Evolutionary conservation across 2,329 filamentous ascomycete genomes (phyloP).

Genomic region (Dothideomycetidae sp.): DNA sequence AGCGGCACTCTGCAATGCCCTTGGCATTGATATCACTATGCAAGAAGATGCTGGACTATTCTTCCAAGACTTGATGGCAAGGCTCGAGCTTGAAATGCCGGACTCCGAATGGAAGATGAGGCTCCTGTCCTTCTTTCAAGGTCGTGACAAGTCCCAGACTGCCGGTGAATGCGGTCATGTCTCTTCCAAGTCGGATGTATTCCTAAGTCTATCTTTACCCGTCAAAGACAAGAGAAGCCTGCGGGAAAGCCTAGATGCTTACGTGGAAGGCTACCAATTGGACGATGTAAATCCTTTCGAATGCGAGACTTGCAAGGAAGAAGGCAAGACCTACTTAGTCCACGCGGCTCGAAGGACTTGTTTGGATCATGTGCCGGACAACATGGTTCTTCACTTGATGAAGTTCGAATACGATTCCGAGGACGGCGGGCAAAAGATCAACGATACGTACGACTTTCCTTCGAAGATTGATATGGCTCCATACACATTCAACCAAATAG

Average conservation of each 20-base stretch:
- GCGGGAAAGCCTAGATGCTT: conserved; percentile 81
- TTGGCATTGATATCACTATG: conserved; percentile 71
- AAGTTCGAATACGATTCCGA: conserved; percentile 67
- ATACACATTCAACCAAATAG: conserved; percentile 78
- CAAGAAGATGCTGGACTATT: conserved; percentile 99
- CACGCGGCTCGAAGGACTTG: conserved; percentile 47
- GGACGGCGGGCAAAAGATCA: conserved; percentile 78
- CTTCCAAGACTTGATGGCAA: conserved; percentile 83
- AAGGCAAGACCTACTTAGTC: conserved; percentile 10
- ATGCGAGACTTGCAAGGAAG: conserved; percentile 70
- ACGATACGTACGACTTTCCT: conserved; percentile 87
- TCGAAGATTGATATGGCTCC: conserved; percentile 69
- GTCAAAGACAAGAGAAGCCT: conserved; percentile 82
- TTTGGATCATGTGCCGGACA: conserved; percentile 81
- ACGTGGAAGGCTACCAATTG: conserved; percentile 91
- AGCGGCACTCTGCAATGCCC: conserved; percentile 53
- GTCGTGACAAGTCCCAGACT: conserved; percentile 84
- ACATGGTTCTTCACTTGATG: conserved; percentile 90
- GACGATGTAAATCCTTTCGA: conserved; percentile 98
- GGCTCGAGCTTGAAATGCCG: conserved; percentile 71
- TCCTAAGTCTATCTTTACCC: conserved; percentile 89
- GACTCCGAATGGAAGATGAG: conserved; percentile 51
- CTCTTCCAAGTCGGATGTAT: conserved; percentile 77
- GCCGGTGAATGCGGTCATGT: conserved; percentile 90
- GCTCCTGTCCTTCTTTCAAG: conserved; percentile 77